These are phyloP conservation scores for Pleurotus djamor DNA, from an alignment of 768 basidiomycete genomes.

Conservation along the genomic window DNA sequence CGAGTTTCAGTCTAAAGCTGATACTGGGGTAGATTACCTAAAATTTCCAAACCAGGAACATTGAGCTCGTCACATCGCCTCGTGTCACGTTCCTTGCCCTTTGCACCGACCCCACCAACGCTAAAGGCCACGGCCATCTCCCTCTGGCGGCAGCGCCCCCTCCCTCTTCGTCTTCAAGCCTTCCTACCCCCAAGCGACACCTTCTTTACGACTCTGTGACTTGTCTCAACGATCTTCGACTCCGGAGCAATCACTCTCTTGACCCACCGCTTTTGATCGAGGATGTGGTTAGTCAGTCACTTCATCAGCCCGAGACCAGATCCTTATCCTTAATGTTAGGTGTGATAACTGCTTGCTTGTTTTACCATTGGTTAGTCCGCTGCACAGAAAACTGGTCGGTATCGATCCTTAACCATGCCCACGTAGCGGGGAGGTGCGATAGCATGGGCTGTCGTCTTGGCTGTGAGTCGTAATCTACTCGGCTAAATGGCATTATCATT, in stretches of 20 bases:
- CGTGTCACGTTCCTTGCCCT: constrained; percentile 1
- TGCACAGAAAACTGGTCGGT: constrained; percentile 13
- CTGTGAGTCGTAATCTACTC: constrained; percentile 37
- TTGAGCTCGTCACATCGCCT: constrained; percentile 1
- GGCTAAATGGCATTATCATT: background rate
- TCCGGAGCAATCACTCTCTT: background rate
- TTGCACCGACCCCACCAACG: background rate
- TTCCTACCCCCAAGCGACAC: background rate
- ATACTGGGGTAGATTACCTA: background rate
- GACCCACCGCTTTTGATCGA: background rate
- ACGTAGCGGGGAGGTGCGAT: constrained; percentile 67
- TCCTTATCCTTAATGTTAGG: constrained; percentile 33
- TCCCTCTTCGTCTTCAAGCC: background rate
- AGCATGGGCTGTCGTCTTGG: constrained; percentile 62
- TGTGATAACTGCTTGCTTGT: constrained; percentile 80
- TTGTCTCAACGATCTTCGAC: background rate
- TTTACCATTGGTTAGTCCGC: constrained; percentile 59
- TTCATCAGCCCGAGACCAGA: constrained; percentile 14
- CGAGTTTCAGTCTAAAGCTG: constrained; percentile 6
- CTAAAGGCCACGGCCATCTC: constrained; percentile 6
- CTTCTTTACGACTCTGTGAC: constrained; percentile 8
- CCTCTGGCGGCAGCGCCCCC: constrained; percentile 3
- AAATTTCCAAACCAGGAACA: background rate
- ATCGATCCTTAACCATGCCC: constrained; percentile 16
- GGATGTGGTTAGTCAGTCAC: constrained; percentile 25